Evolutionary conservation across 441 rosid genomes (phyloP), one percentile per base, ranked within the genome.

Genomic region (Pelargonium fulgidum): DNA sequence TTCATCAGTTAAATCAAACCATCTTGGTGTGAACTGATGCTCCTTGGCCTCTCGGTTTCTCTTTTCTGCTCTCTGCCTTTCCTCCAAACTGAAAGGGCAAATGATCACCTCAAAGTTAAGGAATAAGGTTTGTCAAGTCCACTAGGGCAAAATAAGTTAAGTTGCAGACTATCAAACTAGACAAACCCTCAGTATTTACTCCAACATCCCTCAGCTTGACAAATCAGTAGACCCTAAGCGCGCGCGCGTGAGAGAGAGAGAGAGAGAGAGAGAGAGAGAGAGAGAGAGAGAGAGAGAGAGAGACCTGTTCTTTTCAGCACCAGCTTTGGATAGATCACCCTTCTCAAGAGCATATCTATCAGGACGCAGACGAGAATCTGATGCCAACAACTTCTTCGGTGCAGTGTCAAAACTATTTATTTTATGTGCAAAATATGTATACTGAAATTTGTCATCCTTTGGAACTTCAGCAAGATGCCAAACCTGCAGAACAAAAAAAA

Each of bases 321-420:
- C 97, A 72, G 96, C 84, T 80, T 85, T 88, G 68, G 85, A 79
- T 68, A 87, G 74, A 75, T 91, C 99, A 12, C 99, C 99, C 77
- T 83, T 86, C 80, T 94, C 99, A 19, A 94, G 92, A 5, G 97
- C 96, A 50, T 80, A 85, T 89, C 99, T 87, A 73, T 94, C 99
- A 45, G 99, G 88, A n/a, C 99, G 98, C 70, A 94, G 63, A 54
- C 97, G 93, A 42, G 99, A 92, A 83, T 94, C 99, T 16, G 99
- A 90, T 26, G 93, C 81, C 72, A 94, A 79, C 54, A 94, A 83
- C 84, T 87, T 87, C 86, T 82, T 86, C 0, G 97, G 98, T 69
- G 98, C 96, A 67, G 96, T 89, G 77, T 84, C 92, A 69, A 92
- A 92, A 83, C 96, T 92, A 77, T 90, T 94, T 58, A 94, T 72